These are phyloP conservation scores for Candida silvatica DNA, from an alignment of 805 yeast species.

Conservation along the genomic window DNA sequence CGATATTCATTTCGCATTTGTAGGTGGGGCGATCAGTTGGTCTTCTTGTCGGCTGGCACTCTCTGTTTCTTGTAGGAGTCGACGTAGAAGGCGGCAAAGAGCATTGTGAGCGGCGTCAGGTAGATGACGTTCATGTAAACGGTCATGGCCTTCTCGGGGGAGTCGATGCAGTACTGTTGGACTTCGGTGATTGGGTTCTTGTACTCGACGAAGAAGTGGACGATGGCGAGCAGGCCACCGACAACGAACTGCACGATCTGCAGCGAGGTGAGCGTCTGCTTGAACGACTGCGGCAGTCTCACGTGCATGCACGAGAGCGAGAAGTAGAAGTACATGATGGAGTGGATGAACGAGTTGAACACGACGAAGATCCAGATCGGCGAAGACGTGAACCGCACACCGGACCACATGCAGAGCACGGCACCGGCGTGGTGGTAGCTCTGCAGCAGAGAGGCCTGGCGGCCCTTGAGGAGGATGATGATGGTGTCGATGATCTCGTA, in stretches of 20 bases:
- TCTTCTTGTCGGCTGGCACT: slow-evolving; percentile 4
- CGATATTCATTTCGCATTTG: too few relatives aligned
- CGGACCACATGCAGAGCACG: slow-evolving; percentile 77
- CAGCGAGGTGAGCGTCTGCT: slow-evolving; percentile 52
- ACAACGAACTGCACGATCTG: slow-evolving; percentile 62
- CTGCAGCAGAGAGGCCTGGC: slow-evolving; percentile 57
- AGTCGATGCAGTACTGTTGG: slow-evolving; percentile 41
- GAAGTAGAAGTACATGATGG: slow-evolving; percentile 67
- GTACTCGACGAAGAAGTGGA: slow-evolving; percentile 54
- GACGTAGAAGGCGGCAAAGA: slow-evolving; percentile 58
- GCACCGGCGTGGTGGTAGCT: slow-evolving; percentile 77
- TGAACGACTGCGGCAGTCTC: slow-evolving; percentile 46
- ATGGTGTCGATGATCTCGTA: slow-evolving; percentile 66
- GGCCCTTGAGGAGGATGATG: slow-evolving; percentile 59
- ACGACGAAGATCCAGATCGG: slow-evolving; percentile 78
- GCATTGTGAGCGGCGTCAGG: slow-evolving; percentile 57
- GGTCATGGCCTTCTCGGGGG: slow-evolving; percentile 56
- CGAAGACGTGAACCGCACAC: slow-evolving; percentile 58
- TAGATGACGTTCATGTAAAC: slow-evolving; percentile 53
- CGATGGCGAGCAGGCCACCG: slow-evolving; percentile 61
- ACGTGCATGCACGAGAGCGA: slow-evolving; percentile 50
- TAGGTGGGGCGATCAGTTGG: too few relatives aligned
- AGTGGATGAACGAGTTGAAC: slow-evolving; percentile 71
- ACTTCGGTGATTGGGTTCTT: slow-evolving; percentile 36
- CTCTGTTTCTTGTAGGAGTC: slow-evolving; percentile 39